Base-by-base conservation (phyloP, 129 eudicot species). In the Helianthus tuberosus region DNA sequence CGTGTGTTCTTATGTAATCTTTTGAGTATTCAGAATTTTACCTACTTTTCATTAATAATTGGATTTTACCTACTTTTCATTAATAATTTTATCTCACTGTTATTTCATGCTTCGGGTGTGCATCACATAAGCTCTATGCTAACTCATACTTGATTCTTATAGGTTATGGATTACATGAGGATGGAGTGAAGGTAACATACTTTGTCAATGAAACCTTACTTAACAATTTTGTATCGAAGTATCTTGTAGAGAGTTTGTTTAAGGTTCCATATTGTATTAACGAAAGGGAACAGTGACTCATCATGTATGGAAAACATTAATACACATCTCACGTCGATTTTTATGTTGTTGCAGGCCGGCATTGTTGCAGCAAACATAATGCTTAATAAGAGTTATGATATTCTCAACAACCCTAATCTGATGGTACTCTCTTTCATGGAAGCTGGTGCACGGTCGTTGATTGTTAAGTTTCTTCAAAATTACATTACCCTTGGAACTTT, bases 81-180 rank as follows among this genome's bases (percentile, higher is more conserved):
- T 27, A 27, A 27, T 27, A 27, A 27, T 27, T 1, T 27, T 27
- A 1, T 27, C 32, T 32, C 36, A 2, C 4, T 32, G 36, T 27
- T 27, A 27, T 27, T 27, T 27, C 32, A 0, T 27, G 32, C 32
- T 27, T 27, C 3, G 1, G 32, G 0, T 27, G 32, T 27, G 32
- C 2, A 27, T 27, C 32, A 27, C 32, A 27, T 27, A 0, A 27
- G 32, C 32, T 1, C 16, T 55, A 9, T 63, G 8, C 17, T 11
- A 11, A 16, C 23, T 63, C 13, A 5, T 8, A 14, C 32, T 39
- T 59, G 20, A 27, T 57, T 46, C 25, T 67, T 58, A 27, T 78
- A 92, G 98, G 96, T 71, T 83, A 87, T 81, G 98, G 98, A 12
- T 89, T 87, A 58, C 94, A 89, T 72, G 96, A 89, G 69, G 96